phyloP scores from a whole-genome alignment of 2,329 filamentous ascomycete species.

The Aulographum hederae region DNA sequence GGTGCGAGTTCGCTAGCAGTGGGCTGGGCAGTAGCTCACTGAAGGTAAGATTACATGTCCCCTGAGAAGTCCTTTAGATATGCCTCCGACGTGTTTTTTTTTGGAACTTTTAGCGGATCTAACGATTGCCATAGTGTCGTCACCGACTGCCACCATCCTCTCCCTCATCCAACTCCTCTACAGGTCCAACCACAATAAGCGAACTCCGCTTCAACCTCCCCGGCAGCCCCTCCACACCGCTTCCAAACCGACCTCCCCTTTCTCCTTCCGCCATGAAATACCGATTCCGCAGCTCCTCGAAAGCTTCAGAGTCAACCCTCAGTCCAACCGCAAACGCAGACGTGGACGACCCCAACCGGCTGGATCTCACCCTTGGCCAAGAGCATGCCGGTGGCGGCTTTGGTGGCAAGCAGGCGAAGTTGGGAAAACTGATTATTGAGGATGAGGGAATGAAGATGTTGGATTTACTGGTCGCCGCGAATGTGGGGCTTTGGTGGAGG shows the following conservation, averaged over 20 bases:
- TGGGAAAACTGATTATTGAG: constrained; percentile 82
- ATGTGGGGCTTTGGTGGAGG: constrained; percentile 87
- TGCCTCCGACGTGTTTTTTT: too few species aligned
- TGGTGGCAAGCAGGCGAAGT: constrained; percentile 70
- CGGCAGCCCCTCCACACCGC: too few species aligned
- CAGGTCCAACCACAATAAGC: constrained; percentile 36
- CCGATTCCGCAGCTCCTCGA: too few species aligned
- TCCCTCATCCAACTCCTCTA: background rate
- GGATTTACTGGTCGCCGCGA: constrained; percentile 77
- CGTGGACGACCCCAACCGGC: too few species aligned
- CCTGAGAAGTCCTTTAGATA: too few species aligned
- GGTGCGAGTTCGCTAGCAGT: constrained; percentile 58
- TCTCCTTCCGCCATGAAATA: too few species aligned
- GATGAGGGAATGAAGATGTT: constrained; percentile 91
- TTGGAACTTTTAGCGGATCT: too few species aligned
- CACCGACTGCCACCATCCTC: background rate
- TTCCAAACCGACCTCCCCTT: too few species aligned
- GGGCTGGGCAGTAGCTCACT: too few species aligned
- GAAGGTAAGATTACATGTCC: too few species aligned
- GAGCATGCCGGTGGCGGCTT: constrained; percentile 78
- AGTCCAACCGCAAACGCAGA: too few species aligned
- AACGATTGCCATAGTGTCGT: constrained; percentile 38
- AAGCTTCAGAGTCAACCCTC: too few species aligned
- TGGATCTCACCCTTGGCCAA: constrained; percentile 57
- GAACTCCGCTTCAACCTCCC: constrained; percentile 86